A percentile compares a stretch with the other conserved stretches of the same genome.
Conservation (phyloP, 2,329 filamentous ascomycete genomes). For the Coniosporium tulheliwenetii region DNA sequence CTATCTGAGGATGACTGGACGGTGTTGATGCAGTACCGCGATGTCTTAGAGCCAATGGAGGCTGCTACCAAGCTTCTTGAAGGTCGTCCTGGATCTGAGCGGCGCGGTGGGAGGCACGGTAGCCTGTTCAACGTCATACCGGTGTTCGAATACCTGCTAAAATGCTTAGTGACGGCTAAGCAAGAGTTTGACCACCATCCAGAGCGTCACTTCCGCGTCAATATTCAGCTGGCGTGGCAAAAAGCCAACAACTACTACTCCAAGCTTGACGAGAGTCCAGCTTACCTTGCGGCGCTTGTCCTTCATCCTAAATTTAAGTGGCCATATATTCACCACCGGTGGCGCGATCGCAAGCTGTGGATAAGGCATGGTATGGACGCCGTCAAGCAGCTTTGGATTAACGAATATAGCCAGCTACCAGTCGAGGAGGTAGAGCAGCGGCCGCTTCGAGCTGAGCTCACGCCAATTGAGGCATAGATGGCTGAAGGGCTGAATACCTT, state of each 20-base stretch:
- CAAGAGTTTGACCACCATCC: neutral
- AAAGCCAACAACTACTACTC: neutral
- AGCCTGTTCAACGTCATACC: neutral
- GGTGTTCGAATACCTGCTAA: conserved; percentile 1
- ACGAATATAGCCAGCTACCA: neutral
- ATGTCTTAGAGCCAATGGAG: conserved; percentile 1
- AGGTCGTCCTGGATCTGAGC: neutral
- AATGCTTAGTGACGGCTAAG: neutral
- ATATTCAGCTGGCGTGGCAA: neutral
- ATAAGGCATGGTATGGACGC: neutral
- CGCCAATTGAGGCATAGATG: neutral
- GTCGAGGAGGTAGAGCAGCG: neutral
- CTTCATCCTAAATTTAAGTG: neutral
- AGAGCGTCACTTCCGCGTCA: neutral
- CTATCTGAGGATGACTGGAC: conserved; percentile 2
- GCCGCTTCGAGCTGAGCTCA: too few species aligned
- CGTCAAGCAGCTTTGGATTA: neutral
- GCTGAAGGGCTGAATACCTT: neutral
- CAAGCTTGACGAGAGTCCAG: too few species aligned
- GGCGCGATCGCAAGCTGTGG: neutral
- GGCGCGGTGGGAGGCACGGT: neutral
- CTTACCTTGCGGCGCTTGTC: neutral
- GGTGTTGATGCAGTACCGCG: conserved; percentile 1
- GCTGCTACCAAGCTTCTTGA: neutral
- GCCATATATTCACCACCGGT: neutral